Conservation (phyloP, 2,329 filamentous ascomycete genomes). For the Ceratocystis albifundus region DNA sequence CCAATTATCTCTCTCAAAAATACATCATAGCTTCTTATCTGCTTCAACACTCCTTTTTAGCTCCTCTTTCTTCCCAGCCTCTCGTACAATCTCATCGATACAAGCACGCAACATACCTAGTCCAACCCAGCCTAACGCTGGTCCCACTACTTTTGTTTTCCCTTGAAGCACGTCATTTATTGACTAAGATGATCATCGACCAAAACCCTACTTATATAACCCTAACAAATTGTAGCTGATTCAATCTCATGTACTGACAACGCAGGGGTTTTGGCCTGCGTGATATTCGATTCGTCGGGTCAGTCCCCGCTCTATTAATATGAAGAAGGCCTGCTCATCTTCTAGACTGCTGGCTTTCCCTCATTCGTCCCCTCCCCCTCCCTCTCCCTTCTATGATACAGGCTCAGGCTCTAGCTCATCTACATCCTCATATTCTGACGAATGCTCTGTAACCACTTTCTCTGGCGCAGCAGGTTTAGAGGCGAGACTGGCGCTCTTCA, state of each 20-base stretch:
- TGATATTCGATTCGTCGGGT: background rate
- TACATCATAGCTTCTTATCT: background rate
- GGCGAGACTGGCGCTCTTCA: conserved; percentile 15
- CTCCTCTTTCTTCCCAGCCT: background rate
- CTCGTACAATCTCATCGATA: background rate
- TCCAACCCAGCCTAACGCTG: background rate
- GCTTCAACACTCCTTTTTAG: background rate
- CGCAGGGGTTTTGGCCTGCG: background rate
- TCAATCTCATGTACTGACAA: background rate
- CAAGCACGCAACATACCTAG: background rate
- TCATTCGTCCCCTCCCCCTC: background rate
- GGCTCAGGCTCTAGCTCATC: conserved; percentile 27
- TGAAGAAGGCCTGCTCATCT: background rate
- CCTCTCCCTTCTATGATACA: conserved; percentile 19
- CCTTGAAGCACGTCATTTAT: conserved; percentile 9
- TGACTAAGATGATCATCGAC: background rate
- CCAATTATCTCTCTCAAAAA: background rate
- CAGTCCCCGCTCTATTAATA: conserved; percentile 2
- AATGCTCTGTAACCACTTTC: conserved; percentile 23
- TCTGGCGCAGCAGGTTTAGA: conserved; percentile 16
- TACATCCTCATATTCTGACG: conserved; percentile 36
- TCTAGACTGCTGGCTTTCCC: background rate
- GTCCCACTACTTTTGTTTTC: background rate
- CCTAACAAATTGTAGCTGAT: no score
- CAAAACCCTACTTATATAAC: background rate